A percentile compares a stretch with the other conserved stretches of the same genome.
phyloP scores from a whole-genome alignment of 345 rosid species.

The Angophora floribunda region DNA sequence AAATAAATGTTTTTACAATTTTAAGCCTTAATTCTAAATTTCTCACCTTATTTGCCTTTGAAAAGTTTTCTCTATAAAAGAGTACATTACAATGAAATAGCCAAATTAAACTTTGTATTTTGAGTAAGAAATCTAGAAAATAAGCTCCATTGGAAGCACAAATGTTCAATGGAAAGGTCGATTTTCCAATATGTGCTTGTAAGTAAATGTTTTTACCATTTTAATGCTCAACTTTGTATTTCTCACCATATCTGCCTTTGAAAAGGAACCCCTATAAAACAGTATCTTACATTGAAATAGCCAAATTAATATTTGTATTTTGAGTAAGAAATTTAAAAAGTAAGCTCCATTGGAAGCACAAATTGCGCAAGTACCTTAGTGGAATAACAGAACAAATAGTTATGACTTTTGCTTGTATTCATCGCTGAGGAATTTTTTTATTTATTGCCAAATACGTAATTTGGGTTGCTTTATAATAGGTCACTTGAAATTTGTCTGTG shows the following conservation, averaged over 20 bases:
- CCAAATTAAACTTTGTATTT: not conserved
- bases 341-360: not conserved
- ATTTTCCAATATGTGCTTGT: too few relatives aligned
- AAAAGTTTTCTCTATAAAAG: not conserved
- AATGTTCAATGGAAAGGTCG: not conserved
- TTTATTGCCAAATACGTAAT: not conserved
- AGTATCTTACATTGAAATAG: not conserved
- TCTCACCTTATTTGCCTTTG: not conserved
- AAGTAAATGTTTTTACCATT: not conserved
- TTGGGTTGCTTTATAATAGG: not conserved
- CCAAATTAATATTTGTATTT: not conserved
- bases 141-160: not conserved
- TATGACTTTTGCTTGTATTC: not conserved
- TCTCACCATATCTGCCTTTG: not conserved
- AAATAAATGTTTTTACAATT: not conserved
- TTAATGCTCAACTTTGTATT: too few relatives aligned
- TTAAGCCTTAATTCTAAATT: not conserved
- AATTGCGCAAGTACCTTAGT: not conserved
- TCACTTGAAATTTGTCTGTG: not conserved
- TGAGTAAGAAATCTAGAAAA: not conserved
- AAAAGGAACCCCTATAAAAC: not conserved
- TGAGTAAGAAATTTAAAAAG: not conserved
- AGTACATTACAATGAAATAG: not conserved
- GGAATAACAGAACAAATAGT: not conserved
- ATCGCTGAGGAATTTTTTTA: not conserved